Conservation (phyloP, 1,139 yeast genomes). For the Magnusiomyces paraingens region DNA sequence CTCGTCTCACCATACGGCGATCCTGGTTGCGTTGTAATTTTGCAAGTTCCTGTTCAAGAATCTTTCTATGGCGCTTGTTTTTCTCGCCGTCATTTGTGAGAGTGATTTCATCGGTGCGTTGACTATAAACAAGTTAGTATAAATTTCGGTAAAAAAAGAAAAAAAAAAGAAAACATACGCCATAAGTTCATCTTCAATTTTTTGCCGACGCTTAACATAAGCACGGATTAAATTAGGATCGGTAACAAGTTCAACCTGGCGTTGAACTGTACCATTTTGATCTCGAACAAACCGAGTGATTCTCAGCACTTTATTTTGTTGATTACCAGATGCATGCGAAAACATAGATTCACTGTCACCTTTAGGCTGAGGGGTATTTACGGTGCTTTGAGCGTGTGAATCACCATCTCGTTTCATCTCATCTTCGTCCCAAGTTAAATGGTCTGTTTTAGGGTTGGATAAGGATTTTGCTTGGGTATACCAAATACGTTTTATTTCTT, state of each 20-base stretch:
- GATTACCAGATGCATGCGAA: slow-evolving; percentile 27
- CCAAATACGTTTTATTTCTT: slow-evolving; percentile 88
- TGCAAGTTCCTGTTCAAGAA: slow-evolving; percentile 75
- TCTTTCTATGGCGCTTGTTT: slow-evolving; percentile 69
- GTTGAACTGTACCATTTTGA: slow-evolving; percentile 77
- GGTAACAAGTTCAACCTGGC: slow-evolving; percentile 68
- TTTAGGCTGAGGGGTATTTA: slow-evolving; percentile 5
- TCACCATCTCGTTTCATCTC: slow-evolving; percentile 28
- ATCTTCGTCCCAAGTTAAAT: slow-evolving; percentile 33
- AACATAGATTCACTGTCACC: slow-evolving; percentile 31
- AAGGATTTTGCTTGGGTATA: slow-evolving; percentile 69
- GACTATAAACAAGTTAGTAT: slow-evolving; percentile 9
- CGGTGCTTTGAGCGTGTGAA: slow-evolving; percentile 8
- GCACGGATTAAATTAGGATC: slow-evolving; percentile 88
- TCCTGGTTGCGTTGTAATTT: slow-evolving; percentile 72
- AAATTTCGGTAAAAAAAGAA: slow-evolving; percentile 3
- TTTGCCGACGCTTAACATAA: slow-evolving; percentile 72
- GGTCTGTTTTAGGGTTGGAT: slow-evolving; percentile 36
- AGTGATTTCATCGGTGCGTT: slow-evolving; percentile 50
- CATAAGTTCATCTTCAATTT: slow-evolving; percentile 62
- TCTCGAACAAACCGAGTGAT: slow-evolving; percentile 80
- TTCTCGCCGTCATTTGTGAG: slow-evolving; percentile 84
- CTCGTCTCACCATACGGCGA: slow-evolving; percentile 51
- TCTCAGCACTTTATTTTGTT: slow-evolving; percentile 46
- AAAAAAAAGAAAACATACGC: slow-evolving; percentile 35